These are phyloP conservation scores for Erucastrum elatum DNA, from an alignment of 345 rosid species.

Conservation along the genomic window DNA sequence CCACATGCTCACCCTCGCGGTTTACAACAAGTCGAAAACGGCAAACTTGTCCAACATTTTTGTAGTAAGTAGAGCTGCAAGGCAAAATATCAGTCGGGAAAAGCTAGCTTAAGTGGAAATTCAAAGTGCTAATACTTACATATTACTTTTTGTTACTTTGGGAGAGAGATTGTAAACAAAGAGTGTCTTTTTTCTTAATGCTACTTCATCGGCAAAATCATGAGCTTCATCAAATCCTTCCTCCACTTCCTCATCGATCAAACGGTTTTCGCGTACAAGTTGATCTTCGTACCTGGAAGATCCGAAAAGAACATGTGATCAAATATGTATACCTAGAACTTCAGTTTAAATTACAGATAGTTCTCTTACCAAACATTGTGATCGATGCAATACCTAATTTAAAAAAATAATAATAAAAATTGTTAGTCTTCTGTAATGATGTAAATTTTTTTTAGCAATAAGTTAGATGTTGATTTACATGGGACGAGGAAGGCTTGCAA, in stretches of 20 bases:
- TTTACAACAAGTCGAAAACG: background rate
- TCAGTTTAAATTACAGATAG: background rate
- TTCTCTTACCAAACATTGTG: background rate
- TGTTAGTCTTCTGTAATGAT: background rate
- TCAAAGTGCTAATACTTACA: background rate
- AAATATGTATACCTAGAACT: background rate
- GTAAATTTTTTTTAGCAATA: background rate
- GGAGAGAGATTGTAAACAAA: background rate
- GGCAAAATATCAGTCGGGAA: background rate
- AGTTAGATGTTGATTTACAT: background rate
- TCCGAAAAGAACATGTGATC: background rate
- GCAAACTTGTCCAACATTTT: background rate
- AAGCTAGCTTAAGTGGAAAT: background rate
- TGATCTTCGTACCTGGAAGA: background rate
- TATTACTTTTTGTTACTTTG: too few relatives aligned
- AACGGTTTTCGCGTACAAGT: background rate
- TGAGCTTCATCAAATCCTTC: background rate
- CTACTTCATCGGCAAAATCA: background rate
- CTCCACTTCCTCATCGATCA: background rate
- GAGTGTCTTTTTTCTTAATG: background rate
- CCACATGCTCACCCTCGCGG: background rate
- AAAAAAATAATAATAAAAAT: background rate
- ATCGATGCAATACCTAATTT: background rate
- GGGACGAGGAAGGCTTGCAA: background rate
- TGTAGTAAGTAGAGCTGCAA: background rate